Evolutionary conservation across 805 yeast genomes (phyloP).

Genomic region (Pichia rugopelliculosa): DNA sequence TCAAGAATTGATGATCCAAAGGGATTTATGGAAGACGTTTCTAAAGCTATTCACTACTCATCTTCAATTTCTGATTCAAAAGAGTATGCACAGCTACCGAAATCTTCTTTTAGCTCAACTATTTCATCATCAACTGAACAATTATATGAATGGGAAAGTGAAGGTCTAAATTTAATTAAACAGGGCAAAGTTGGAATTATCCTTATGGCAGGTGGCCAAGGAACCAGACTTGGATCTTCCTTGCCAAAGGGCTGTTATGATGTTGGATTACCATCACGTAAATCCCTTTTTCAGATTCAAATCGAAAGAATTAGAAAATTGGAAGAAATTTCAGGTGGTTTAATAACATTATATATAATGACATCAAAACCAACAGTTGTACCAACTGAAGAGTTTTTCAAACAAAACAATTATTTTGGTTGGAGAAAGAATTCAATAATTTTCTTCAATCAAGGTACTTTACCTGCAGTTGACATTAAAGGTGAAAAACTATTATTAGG

Average conservation of each 20-base stretch:
- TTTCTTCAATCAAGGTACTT: conserved; percentile 90
- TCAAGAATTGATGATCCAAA: conserved; percentile 35
- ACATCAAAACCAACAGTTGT: conserved; percentile 82
- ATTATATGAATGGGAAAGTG: conserved; percentile 23
- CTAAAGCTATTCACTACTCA: conserved; percentile 38
- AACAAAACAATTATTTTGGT: conserved; percentile 61
- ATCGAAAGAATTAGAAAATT: conserved; percentile 73
- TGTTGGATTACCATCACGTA: conserved; percentile 75
- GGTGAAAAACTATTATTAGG: conserved; percentile 62
- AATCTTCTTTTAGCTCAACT: conserved; percentile 44
- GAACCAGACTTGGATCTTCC: conserved; percentile 85
- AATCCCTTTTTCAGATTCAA: conserved; percentile 85
- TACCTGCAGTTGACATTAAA: conserved; percentile 74
- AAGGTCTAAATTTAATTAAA: conserved; percentile 64
- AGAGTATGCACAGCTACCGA: conserved; percentile 45
- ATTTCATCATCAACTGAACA: conserved; percentile 27
- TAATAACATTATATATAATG: conserved; percentile 85
- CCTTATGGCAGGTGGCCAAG: conserved; percentile 98
- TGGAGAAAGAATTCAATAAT: conserved; percentile 49
- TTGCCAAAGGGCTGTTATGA: conserved; percentile 93
- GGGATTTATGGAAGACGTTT: conserved; percentile 34
- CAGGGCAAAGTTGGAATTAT: conserved; percentile 78
- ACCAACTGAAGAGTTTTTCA: conserved; percentile 68
- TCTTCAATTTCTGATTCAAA: conserved; percentile 15
- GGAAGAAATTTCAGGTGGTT: conserved; percentile 44